Percentiles rank a stretch among this genome's conserved stretches.
Conservation (phyloP, 2,329 filamentous ascomycete genomes). For the Microdochium trichocladiopsis region DNA sequence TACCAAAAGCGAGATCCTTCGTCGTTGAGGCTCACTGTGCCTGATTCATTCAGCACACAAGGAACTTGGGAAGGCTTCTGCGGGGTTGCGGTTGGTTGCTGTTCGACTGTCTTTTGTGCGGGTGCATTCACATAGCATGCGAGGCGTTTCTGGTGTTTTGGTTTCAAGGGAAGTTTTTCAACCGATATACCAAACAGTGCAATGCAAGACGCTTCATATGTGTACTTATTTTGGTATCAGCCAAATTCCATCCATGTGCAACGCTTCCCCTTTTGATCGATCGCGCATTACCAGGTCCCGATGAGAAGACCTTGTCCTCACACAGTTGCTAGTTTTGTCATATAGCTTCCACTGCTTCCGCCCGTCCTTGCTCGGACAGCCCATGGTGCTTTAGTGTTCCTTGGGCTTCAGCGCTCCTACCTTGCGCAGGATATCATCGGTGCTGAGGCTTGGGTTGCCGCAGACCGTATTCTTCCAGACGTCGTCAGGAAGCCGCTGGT, state of each 20-base stretch:
- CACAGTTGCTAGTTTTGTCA: no score
- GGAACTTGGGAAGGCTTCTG: background rate
- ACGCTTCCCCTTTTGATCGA: slow-evolving; percentile 1
- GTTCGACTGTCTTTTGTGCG: no score
- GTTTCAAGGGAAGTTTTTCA: background rate
- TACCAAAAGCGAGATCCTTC: no score
- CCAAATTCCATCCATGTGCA: slow-evolving; percentile 2
- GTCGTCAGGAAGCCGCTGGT: slow-evolving; percentile 49
- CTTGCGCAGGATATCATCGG: slow-evolving; percentile 57
- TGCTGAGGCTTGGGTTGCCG: slow-evolving; percentile 52
- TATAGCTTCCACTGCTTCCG: no score
- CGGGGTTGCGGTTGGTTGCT: no score
- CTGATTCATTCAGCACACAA: no score
- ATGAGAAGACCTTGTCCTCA: no score
- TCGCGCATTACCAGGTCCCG: no score
- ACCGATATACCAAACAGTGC: no score
- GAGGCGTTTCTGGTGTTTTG: background rate
- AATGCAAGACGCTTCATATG: no score
- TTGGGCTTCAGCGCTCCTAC: slow-evolving; percentile 28
- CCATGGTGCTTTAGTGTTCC: background rate
- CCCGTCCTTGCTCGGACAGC: no score
- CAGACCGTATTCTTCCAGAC: slow-evolving; percentile 65
- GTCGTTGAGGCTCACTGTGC: no score
- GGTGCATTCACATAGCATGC: background rate
- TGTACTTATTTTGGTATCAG: background rate